phyloP scores from a whole-genome alignment of 2,329 filamentous ascomycete species.

The Fusarium sp. region DNA sequence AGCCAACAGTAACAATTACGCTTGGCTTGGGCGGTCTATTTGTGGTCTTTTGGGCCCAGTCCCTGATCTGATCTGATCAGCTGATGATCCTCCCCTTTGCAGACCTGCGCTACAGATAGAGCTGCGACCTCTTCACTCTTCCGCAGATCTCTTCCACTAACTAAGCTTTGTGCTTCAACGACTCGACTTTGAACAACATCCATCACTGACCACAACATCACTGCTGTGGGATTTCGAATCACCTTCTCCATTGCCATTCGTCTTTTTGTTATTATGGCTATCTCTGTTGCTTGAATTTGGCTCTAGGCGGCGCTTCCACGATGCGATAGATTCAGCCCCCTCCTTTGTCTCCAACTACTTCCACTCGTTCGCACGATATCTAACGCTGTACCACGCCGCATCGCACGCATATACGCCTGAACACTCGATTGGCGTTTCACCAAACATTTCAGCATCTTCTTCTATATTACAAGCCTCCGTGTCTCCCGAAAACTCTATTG shows the following conservation, averaged over 20 bases:
- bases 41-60: slow-evolving; percentile 38
- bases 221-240: slow-evolving; percentile 5
- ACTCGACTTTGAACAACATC: slow-evolving; percentile 15
- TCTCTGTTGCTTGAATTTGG: slow-evolving; percentile 37
- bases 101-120: slow-evolving; percentile 40
- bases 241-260: slow-evolving; percentile 8
- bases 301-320: slow-evolving; percentile 38
- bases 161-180: slow-evolving; percentile 28
- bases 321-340: slow-evolving; percentile 43
- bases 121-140: slow-evolving; percentile 40
- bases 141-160: slow-evolving; percentile 37
- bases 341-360: slow-evolving; percentile 39
- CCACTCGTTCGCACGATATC: slow-evolving; percentile 38
- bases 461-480: slow-evolving; percentile 15
- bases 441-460: slow-evolving; percentile 4
- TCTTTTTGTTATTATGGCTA: slow-evolving; percentile 39
- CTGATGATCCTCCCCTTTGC: slow-evolving; percentile 48
- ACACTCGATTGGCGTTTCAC: slow-evolving; percentile 19
- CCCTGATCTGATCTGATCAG: slow-evolving; percentile 42
- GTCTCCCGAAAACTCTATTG: slow-evolving; percentile 16
- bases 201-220: slow-evolving; percentile 4
- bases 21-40: slow-evolving; percentile 32
- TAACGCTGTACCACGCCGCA: slow-evolving; percentile 28
- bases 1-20: slow-evolving; percentile 40
- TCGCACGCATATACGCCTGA: slow-evolving; percentile 27